Evolutionary conservation across 768 basidiomycete genomes (phyloP).

Genomic region (Psilocybe tampanensis): DNA sequence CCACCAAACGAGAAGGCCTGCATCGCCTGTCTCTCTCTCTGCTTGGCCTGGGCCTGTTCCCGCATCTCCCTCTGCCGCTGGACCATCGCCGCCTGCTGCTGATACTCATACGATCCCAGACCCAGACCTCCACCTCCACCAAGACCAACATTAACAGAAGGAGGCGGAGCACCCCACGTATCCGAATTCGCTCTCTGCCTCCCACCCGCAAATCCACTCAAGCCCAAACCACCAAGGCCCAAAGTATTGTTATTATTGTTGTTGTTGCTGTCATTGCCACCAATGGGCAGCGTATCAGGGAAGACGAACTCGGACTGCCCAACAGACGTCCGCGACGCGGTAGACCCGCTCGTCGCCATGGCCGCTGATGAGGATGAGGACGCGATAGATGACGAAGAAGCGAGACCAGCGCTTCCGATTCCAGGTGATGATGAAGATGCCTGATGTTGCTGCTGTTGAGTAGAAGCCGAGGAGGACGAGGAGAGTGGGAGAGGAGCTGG

Average conservation of each 20-base stretch:
- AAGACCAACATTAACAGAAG: too few species aligned
- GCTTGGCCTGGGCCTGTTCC: constrained; percentile 14
- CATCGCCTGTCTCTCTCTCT: constrained; percentile 14
- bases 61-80: constrained; percentile 9
- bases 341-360: background rate
- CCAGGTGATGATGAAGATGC: too few species aligned
- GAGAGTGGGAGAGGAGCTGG: background rate
- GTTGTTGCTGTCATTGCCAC: constrained; percentile 18
- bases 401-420: too few species aligned
- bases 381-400: background rate
- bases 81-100: constrained; percentile 7
- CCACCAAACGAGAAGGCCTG: constrained; percentile 34
- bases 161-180: constrained; percentile 25
- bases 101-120: constrained; percentile 7
- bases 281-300: background rate
- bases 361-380: too few species aligned
- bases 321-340: background rate
- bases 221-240: background rate
- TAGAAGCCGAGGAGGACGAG: background rate
- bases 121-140: too few species aligned
- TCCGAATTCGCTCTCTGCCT: constrained; percentile 65
- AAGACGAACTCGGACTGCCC: background rate
- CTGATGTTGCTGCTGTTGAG: too few species aligned
- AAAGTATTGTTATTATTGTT: constrained; percentile 12
- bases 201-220: too few species aligned